Conservation (phyloP, 2,329 filamentous ascomycete species). For the Alternaria sp. region DNA sequence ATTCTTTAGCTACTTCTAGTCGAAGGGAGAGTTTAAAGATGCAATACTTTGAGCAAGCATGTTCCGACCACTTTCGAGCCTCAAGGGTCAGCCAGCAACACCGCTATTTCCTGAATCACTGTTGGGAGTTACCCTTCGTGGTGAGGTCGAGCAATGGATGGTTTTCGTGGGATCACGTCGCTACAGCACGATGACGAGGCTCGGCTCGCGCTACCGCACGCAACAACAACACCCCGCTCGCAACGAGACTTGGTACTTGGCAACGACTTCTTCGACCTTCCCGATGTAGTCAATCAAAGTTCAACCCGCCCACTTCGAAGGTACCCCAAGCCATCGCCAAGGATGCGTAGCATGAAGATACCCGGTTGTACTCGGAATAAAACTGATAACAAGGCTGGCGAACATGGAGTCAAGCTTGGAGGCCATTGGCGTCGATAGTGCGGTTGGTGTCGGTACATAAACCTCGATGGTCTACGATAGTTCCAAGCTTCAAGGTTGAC, state of each 20-base stretch:
- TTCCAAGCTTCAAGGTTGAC: neutral
- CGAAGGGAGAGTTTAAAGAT: neutral
- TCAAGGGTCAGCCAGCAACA: neutral
- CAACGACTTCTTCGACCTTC: conserved; percentile 7
- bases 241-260: conserved; percentile 10
- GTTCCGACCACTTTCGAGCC: neutral
- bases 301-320: neutral
- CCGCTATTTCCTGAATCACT: neutral
- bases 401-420: conserved; percentile 5
- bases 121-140: neutral
- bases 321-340: conserved; percentile 8
- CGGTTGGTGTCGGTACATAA: conserved; percentile 4
- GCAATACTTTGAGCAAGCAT: neutral
- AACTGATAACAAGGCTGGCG: conserved; percentile 3
- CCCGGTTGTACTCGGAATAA: neutral
- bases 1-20: neutral
- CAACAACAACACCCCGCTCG: conserved; percentile 9
- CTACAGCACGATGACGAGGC: conserved; percentile 5
- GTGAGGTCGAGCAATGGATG: neutral
- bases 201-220: conserved; percentile 5
- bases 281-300: conserved; percentile 5
- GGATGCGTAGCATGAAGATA: neutral
- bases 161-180: neutral
- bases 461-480: neutral
- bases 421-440: conserved; percentile 3